phyloP scores from a whole-genome alignment of 2,329 filamentous ascomycete genomes.

The Cercospora beticola region DNA sequence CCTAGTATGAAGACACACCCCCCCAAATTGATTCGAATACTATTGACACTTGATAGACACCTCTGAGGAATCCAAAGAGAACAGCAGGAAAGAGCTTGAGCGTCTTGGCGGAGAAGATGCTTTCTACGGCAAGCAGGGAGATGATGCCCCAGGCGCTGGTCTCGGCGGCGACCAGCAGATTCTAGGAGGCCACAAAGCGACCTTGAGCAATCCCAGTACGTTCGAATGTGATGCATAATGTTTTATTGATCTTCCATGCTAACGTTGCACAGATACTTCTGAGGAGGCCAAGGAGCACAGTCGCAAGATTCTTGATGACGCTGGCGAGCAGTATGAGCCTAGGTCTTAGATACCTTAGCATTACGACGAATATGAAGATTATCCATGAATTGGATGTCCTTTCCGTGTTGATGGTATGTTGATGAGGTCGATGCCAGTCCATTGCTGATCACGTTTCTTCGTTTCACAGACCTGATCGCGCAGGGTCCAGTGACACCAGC shows the following conservation, averaged over 20 bases:
- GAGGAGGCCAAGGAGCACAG: slow-evolving; percentile 59
- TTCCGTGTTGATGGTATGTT: background rate
- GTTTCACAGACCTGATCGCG: background rate
- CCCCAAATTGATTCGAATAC: background rate
- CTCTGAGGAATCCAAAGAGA: slow-evolving; percentile 56
- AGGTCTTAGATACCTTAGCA: background rate
- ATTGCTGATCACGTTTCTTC: slow-evolving; percentile 2
- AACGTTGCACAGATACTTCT: slow-evolving; percentile 43
- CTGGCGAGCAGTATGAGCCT: slow-evolving; percentile 8
- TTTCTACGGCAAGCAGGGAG: slow-evolving; percentile 19
- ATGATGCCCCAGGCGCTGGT: slow-evolving; percentile 10
- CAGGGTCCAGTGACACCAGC: background rate
- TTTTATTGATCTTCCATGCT: background rate
- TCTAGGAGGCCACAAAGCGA: slow-evolving; percentile 60
- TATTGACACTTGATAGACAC: slow-evolving; percentile 39
- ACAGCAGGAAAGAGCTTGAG: slow-evolving; percentile 55
- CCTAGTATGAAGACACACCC: slow-evolving; percentile 40
- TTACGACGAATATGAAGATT: background rate
- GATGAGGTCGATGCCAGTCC: background rate
- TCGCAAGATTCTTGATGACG: slow-evolving; percentile 39
- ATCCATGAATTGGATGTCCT: background rate
- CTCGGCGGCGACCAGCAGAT: slow-evolving; percentile 37
- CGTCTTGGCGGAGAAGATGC: slow-evolving; percentile 42
- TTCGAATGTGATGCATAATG: background rate
- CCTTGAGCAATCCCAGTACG: slow-evolving; percentile 44